Evolutionary conservation across 1,284 basidiomycete species (phyloP), one percentile per base, ranked within the genome.

Genomic region (Afroboletus lepidellus): DNA sequence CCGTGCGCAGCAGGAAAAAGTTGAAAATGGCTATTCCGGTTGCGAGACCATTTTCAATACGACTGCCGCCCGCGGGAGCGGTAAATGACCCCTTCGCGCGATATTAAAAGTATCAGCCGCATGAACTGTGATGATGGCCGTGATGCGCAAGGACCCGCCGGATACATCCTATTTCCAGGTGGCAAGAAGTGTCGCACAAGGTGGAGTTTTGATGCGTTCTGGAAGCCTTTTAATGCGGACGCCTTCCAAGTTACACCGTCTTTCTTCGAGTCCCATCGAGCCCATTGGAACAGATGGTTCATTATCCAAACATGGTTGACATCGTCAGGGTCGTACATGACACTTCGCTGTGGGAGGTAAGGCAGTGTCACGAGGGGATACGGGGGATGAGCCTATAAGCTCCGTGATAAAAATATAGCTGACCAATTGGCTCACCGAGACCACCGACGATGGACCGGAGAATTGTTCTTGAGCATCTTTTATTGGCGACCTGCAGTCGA

Each of bases 211-310:
- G 80, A 60, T 64, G 38, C 79, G 63, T 23, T 69, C 75, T 4
- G 62, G 64, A 1, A 72, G 12, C 72, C 77, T 18, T 77, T 77
- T 50, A 79, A 74, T 61, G 7, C 74, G 74, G 23, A 79, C 61
- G 15, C 64, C 62, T 33, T 67, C 71, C 48, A 80, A 76, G 33
- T 73, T 77, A 13, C 63, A 67, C 65, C 16, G 11, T 5, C n/a
- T n/a, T n/a, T 69, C 72, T 37, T 74, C 53, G 39, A 83, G 71
- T 30, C 13, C 80, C 81, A 59, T 80, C 74, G 2, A 48, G 39
- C 12, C 80, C 80, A 48, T 79, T 69, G 8, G 81, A 83, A 66
- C 80, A 82, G 16, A 77, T 72, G 48, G 79, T 77, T n/a, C 60
- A n/a, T n/a, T n/a, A n/a, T n/a, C n/a, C n/a, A n/a, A 27, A 43